Evolutionary conservation across 371 early-diverging fungal genomes (phyloP).

Genomic region (Actinomortierella wolfii): DNA sequence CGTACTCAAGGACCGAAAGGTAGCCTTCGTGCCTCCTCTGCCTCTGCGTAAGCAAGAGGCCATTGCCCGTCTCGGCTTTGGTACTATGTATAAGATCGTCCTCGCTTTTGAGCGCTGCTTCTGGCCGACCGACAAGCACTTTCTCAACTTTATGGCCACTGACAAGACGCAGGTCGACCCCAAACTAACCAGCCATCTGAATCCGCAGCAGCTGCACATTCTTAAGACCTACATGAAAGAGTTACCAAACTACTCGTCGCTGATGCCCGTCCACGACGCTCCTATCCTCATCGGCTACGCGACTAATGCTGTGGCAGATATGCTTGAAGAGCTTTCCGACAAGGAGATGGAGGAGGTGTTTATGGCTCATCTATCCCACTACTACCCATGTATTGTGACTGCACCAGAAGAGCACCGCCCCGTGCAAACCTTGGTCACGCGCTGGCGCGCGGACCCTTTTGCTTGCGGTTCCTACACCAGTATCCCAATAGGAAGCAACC

Average conservation of each 20-base stretch:
- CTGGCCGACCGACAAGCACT: slow-evolving; percentile 34
- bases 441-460: slow-evolving; percentile 38
- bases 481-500: slow-evolving; percentile 42
- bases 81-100: slow-evolving; percentile 42
- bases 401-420: slow-evolving; percentile 2
- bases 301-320: slow-evolving; percentile 37
- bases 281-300: slow-evolving; percentile 39
- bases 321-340: slow-evolving; percentile 29
- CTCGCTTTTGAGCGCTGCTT: slow-evolving; percentile 32
- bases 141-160: slow-evolving; percentile 36
- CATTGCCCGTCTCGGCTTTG: slow-evolving; percentile 28
- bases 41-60: slow-evolving; percentile 35
- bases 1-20: slow-evolving; percentile 27
- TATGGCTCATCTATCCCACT: slow-evolving; percentile 34
- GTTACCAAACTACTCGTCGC: slow-evolving; percentile 34
- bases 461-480: slow-evolving; percentile 43
- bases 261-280: slow-evolving; percentile 24
- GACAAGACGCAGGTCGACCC: slow-evolving; percentile 8
- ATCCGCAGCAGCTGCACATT: slow-evolving; percentile 14
- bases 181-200: slow-evolving; percentile 10
- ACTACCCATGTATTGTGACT: slow-evolving; percentile 2
- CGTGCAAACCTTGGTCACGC: slow-evolving; percentile 26
- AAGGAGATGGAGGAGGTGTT: slow-evolving; percentile 26
- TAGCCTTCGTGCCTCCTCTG: slow-evolving; percentile 20
- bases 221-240: slow-evolving; percentile 26